Percentiles rank a stretch among this genome's conserved stretches.
Evolutionary conservation across 2,329 filamentous ascomycete species (phyloP).

Genomic region (Colletotrichum shisoi): DNA sequence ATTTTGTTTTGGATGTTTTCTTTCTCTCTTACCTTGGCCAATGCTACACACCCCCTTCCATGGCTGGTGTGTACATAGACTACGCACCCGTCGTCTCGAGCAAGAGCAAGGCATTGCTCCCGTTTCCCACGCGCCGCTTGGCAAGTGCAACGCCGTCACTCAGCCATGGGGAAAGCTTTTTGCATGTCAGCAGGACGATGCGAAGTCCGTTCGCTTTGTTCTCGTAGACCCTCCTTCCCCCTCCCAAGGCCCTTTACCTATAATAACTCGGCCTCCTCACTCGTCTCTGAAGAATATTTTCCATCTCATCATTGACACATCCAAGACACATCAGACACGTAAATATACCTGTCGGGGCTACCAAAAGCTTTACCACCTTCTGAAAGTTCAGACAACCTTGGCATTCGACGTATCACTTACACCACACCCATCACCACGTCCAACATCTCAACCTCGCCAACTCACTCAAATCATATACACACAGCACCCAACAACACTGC

Average conservation of each 20-base stretch:
- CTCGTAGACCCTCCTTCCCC: neutral
- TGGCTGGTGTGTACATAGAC: conserved; percentile 19
- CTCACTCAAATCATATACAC: neutral
- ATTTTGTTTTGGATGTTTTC: neutral
- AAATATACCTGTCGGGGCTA: neutral
- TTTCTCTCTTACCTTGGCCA: neutral
- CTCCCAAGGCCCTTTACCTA: conserved; percentile 25
- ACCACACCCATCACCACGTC: conserved; percentile 12
- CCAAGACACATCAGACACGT: conserved; percentile 12
- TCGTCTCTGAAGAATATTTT: neutral
- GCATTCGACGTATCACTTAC: conserved; percentile 27
- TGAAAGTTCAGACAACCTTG: conserved; percentile 32
- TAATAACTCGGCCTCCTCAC: conserved; percentile 33
- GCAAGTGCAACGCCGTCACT: conserved; percentile 37
- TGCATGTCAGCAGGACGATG: conserved; percentile 36
- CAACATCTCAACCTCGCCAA: conserved; percentile 1
- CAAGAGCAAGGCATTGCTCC: neutral
- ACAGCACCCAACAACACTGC: neutral
- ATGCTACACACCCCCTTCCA: neutral
- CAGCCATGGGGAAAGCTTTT: conserved; percentile 30
- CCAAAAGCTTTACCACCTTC: conserved; percentile 16
- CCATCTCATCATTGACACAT: conserved; percentile 27
- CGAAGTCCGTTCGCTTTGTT: conserved; percentile 15
- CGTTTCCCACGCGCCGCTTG: neutral
- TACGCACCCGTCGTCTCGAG: conserved; percentile 24